Base-by-base conservation (phyloP, 2,329 filamentous ascomycete species). In the Epichloe sp. region DNA sequence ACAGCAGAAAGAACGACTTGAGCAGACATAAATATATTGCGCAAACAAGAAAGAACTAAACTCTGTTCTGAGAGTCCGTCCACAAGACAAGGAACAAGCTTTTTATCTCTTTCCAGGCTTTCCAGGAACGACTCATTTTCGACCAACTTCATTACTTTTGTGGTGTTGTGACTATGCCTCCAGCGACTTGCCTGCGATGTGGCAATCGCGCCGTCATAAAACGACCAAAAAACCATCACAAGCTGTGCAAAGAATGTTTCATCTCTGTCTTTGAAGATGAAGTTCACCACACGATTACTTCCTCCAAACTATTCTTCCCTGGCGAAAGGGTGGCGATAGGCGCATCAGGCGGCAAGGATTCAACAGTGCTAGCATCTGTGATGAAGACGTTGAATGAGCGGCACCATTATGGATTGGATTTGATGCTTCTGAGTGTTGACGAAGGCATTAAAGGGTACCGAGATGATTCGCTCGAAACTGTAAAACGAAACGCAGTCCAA, bases 391-490 rank as follows among this genome's bases (percentile, higher is more conserved):
- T 98, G 3, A 97, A 98, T 60, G 88, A 95, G 65, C 81, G 90
- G 44, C 81, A 96, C 64, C 74, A 83, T 57, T 97, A 97, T 65
- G 87, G 85, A 1, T 72, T 98, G 5, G 81, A 97, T 43, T 76
- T 98, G 3, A 79, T 94, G 0, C 75, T 98, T 0, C 76, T 98
- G 42, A 94, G 87, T 54, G 91, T 98, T 60, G 93, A 98, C 58
- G 94, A 98, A 68, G 93, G 93, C 6, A 98, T 98, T 71, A 93
- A 87, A 60, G 93, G 93, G 6, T 98, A 98, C 63, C 79, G 94
- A 54, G 94, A 98, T 64, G 93, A 98, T 68, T 94, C 87, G 47
- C 73, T 98, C 17, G 90, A 97, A 69, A 97, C 93, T 0, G 93
- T 98, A 44, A 96, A 96, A 75, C 77, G 91, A 53, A 97, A 98